Evolutionary conservation across 305 asterid species (phyloP).

Genomic region (Fraxinus sp.): DNA sequence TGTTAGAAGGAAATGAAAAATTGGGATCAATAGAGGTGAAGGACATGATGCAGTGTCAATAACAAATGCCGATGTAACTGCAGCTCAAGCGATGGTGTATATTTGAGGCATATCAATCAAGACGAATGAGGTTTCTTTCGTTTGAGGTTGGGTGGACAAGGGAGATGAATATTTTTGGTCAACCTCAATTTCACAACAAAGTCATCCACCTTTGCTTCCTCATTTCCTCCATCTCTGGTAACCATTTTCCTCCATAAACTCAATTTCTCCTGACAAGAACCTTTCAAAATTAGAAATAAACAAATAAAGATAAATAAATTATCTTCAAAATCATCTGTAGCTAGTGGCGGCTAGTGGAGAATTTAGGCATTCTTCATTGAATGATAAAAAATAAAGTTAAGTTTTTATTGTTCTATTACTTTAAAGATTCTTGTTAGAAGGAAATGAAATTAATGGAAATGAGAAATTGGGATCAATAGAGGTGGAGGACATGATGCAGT

Average conservation of each 20-base stretch:
- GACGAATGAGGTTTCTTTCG: no score
- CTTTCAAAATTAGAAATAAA: no score
- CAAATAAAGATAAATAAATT: no score
- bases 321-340: background rate
- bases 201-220: background rate
- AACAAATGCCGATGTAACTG: no score
- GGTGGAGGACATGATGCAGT: background rate
- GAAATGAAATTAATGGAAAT: background rate
- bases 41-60: no score
- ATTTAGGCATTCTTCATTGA: no score
- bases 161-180: no score
- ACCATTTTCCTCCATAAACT: background rate
- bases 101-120: no score
- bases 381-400: no score
- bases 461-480: background rate
- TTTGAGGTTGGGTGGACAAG: no score
- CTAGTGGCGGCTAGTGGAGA: background rate
- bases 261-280: background rate
- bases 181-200: background rate
- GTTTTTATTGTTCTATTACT: background rate
- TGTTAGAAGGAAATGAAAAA: background rate
- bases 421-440: background rate
- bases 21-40: background rate
- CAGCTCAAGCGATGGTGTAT: no score
- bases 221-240: background rate